Conservation (phyloP, 2,329 filamentous ascomycete genomes). For the Lasiodiplodia hormozganensis region DNA sequence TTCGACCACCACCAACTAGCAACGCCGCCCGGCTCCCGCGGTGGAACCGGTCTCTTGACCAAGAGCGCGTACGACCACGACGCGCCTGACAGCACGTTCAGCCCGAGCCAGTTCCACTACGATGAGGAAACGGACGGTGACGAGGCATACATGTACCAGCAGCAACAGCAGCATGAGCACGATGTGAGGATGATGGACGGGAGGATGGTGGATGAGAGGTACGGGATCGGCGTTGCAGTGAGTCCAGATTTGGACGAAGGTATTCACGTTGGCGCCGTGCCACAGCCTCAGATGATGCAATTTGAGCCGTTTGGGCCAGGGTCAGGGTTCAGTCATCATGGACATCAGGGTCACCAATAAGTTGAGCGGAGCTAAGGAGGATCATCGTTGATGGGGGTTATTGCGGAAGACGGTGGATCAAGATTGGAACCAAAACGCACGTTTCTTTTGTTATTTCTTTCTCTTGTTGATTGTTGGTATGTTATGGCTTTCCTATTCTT, state of each 20-base stretch:
- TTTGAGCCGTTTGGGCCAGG: constrained; percentile 26
- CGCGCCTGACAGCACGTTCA: constrained; percentile 58
- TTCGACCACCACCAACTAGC: constrained; percentile 29
- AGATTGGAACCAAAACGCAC: constrained; percentile 8
- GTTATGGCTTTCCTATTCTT: background rate
- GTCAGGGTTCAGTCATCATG: background rate
- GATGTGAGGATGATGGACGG: background rate
- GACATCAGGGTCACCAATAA: background rate
- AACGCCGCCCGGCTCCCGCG: constrained; percentile 35
- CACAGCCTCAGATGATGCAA: background rate
- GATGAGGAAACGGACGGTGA: constrained; percentile 5
- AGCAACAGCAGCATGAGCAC: background rate
- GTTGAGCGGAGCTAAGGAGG: background rate
- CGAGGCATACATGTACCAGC: background rate
- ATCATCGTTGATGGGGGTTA: background rate
- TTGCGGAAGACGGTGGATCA: constrained; percentile 1
- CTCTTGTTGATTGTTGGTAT: constrained; percentile 1
- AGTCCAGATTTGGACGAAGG: constrained; percentile 13
- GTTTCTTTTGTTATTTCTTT: constrained; percentile 18
- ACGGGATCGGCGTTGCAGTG: constrained; percentile 22
- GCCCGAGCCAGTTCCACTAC: constrained; percentile 31
- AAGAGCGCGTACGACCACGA: constrained; percentile 66
- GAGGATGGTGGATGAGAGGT: background rate
- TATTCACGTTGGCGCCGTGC: constrained; percentile 12
- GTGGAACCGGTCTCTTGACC: constrained; percentile 52